Evolutionary conservation across 495 filamentous ascomycete species (phyloP).

Genomic region (Talaromyces adpressus): DNA sequence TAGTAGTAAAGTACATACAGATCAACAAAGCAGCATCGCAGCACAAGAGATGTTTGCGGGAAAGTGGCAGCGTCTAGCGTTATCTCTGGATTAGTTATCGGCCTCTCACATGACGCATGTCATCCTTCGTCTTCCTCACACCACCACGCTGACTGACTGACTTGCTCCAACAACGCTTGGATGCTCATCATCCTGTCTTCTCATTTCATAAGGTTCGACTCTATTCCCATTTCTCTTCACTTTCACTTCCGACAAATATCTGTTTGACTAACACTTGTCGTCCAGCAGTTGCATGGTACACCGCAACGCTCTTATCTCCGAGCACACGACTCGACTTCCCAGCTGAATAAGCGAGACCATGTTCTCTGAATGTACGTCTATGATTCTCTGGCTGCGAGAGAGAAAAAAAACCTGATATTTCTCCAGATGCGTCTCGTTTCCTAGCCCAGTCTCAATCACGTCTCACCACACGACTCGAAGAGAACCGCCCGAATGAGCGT

Average conservation of each 20-base stretch:
- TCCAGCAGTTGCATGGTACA: not conserved
- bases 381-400: slow-evolving; percentile 4
- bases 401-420: not conserved
- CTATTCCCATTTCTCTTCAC: not conserved
- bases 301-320: not conserved
- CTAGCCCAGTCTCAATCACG: slow-evolving; percentile 96
- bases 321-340: not conserved
- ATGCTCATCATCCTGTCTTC: not conserved
- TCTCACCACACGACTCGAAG: slow-evolving; percentile 60
- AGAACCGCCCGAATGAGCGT: slow-evolving; percentile 42
- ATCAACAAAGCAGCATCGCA: not conserved
- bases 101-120: slow-evolving; percentile 6
- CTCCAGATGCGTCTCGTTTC: slow-evolving; percentile 88
- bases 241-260: not conserved
- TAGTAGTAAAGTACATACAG: not conserved
- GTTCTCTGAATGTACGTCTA: slow-evolving; percentile 75
- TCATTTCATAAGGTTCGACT: not conserved
- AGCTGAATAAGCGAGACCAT: slow-evolving; percentile 41
- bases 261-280: not conserved
- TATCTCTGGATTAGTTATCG: slow-evolving; percentile 1
- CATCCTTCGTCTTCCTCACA: not conserved
- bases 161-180: not conserved
- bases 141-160: not conserved
- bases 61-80: not conserved
- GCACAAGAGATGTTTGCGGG: not conserved